Evolutionary conservation across 2,329 filamentous ascomycete genomes (phyloP).

Genomic region (Reticulascus tulasneorum): DNA sequence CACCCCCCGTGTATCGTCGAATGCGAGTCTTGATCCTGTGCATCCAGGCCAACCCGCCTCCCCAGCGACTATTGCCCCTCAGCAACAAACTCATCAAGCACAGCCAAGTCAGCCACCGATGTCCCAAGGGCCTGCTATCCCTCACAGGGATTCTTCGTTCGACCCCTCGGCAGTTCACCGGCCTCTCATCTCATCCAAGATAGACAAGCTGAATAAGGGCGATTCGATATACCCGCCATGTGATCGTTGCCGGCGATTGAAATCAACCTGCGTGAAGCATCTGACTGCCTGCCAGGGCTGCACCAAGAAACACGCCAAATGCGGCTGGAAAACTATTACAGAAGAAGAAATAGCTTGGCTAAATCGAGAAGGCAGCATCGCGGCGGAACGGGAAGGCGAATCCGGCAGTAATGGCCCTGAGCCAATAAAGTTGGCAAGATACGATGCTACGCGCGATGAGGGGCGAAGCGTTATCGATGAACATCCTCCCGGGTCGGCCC

Average conservation of each 20-base stretch:
- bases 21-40: conserved; percentile 15
- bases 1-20: conserved; percentile 10
- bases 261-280: conserved; percentile 81
- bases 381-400: conserved; percentile 25
- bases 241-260: conserved; percentile 74
- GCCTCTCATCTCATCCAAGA: conserved; percentile 65
- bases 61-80: conserved; percentile 24
- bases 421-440: conserved; percentile 14
- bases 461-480: conserved; percentile 7
- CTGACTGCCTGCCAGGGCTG: conserved; percentile 82
- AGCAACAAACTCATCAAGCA: conserved; percentile 2
- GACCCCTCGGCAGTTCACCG: conserved; percentile 30
- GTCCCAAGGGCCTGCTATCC: conserved; percentile 20
- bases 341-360: conserved; percentile 57
- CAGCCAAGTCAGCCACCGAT: conserved; percentile 23
- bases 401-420: conserved; percentile 14
- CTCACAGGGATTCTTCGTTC: conserved; percentile 22
- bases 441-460: conserved; percentile 12
- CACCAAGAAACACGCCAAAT: conserved; percentile 87
- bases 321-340: conserved; percentile 77
- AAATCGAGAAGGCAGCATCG: conserved; percentile 24
- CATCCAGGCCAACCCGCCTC: conserved; percentile 20
- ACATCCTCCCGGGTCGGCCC: conserved; percentile 3
- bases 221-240: conserved; percentile 77
- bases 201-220: conserved; percentile 71